Evolutionary conservation across 495 filamentous ascomycete genomes (phyloP), one percentile per base, ranked within the genome.

Genomic region (Sordaria brevicollis): DNA sequence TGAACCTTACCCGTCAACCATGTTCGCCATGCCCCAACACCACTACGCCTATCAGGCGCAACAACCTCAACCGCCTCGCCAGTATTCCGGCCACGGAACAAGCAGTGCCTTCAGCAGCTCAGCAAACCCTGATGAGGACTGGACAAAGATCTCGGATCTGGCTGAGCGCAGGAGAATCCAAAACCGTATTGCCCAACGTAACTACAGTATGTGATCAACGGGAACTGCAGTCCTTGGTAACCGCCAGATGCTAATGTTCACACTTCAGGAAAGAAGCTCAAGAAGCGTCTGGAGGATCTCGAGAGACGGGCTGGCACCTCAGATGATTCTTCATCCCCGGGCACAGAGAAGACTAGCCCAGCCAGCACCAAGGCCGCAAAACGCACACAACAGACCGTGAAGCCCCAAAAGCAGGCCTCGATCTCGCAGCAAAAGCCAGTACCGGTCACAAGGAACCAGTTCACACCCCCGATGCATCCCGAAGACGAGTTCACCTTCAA

Each of bases 61-160:
- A 35, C 74, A 77, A 54, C 70, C 71, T 17, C 78, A 74, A 4
- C 71, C 76, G 35, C 75, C 82, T 29, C 88, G 89, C 72, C 88
- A 89, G 72, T 88, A 87, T 72, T 84, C 86, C 19, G 85, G 77
- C 69, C 90, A 93, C 77, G 89, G 88, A 72, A 96, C 93, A 57
- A 96, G 94, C 83, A 97, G 93, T 79, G 95, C 96, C 72, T 97
- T 97, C 87, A 96, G 93, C 83, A 91, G 91, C 73, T 95, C 92
- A 71, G 96, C 95, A 74, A 95, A 97, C 80, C 93, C 95, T 68
- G 94, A 97, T 74, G 94, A 98, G 81, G 94, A 98, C 83, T 98
- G 94, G 94, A 98, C 94, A 77, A 95, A 98, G 88, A 97, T 98
- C 81, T 97, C 95, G 57, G 94, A 98, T 78, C 87, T 97, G 43